phyloP scores from a whole-genome alignment of 83 land plant genomes.

The Larix sibirica region DNA sequence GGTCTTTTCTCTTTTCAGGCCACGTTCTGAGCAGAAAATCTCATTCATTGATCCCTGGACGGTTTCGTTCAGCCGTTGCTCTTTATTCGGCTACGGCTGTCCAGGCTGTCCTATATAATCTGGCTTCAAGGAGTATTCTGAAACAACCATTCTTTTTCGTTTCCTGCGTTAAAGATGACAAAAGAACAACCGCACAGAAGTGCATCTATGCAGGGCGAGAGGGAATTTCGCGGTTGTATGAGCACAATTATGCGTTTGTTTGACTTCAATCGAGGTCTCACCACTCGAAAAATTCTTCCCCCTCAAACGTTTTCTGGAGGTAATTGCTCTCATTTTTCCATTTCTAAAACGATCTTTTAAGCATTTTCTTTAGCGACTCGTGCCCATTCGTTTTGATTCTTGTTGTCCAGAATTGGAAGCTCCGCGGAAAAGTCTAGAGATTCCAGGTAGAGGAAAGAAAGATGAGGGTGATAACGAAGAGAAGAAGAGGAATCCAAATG shows the following conservation, averaged over 20 bases:
- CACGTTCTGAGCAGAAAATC: too few relatives aligned
- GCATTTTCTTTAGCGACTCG: not conserved
- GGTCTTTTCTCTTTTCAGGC: too few relatives aligned
- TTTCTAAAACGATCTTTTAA: not conserved
- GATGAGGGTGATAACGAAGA: not conserved
- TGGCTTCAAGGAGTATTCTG: too few relatives aligned
- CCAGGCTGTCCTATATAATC: too few relatives aligned
- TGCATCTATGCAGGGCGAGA: too few relatives aligned
- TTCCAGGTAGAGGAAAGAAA: not conserved
- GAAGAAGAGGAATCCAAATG: conserved; percentile 32
- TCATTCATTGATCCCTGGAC: too few relatives aligned
- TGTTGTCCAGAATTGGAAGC: conserved; percentile 44
- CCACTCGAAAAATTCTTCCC: not conserved
- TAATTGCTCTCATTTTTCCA: not conserved
- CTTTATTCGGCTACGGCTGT: too few relatives aligned
- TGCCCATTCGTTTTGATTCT: not conserved
- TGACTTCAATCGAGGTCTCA: conserved; percentile 35
- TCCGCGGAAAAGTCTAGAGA: conserved; percentile 53
- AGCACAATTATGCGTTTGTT: conserved; percentile 45
- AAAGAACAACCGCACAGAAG: too few relatives aligned
- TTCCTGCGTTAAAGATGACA: too few relatives aligned
- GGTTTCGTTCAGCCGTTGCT: too few relatives aligned
- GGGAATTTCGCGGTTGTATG: conserved; percentile 44
- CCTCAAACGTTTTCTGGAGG: not conserved
- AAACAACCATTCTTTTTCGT: too few relatives aligned